A percentile compares a stretch with the other conserved stretches of the same genome.
Conservation (phyloP, 1,284 basidiomycete genomes). For the Cutaneotrichosporon sp. region DNA sequence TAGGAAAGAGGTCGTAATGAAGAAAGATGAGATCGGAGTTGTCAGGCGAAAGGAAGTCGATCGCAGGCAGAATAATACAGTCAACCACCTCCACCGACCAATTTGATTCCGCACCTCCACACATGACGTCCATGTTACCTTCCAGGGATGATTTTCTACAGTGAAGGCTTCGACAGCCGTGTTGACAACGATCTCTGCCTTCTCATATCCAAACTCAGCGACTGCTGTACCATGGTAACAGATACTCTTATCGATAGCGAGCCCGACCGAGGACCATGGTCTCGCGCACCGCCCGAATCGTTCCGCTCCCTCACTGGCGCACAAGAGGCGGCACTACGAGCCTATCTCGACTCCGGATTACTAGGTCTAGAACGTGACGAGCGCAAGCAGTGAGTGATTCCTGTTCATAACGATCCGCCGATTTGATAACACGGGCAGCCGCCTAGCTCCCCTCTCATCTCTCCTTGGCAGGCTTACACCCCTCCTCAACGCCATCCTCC, state of each 20-base stretch:
- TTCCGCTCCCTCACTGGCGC: constrained; percentile 16
- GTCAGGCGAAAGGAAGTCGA: too few relatives aligned
- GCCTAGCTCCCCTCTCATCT: constrained; percentile 19
- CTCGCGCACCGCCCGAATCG: neutral
- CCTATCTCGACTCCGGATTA: constrained; percentile 28
- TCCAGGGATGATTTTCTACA: too few relatives aligned
- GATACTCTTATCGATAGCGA: neutral
- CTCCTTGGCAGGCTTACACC: constrained; percentile 24
- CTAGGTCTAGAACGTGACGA: constrained; percentile 29
- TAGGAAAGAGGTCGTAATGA: too few relatives aligned
- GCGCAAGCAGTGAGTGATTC: constrained; percentile 26
- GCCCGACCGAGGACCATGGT: neutral
- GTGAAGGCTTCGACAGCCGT: too few relatives aligned
- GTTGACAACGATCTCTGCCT: too few relatives aligned
- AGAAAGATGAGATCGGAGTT: too few relatives aligned
- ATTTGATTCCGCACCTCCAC: neutral
- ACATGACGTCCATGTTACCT: too few relatives aligned
- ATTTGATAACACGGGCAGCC: constrained; percentile 14
- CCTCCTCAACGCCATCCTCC: constrained; percentile 28
- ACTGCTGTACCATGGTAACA: too few relatives aligned
- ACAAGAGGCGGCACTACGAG: constrained; percentile 23
- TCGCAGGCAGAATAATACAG: too few relatives aligned
- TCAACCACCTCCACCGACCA: too few relatives aligned
- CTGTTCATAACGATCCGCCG: neutral
- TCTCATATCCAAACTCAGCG: too few relatives aligned